Conservation (phyloP, 176 grass and related monocot genomes). For the Cymbopogon citratus region DNA sequence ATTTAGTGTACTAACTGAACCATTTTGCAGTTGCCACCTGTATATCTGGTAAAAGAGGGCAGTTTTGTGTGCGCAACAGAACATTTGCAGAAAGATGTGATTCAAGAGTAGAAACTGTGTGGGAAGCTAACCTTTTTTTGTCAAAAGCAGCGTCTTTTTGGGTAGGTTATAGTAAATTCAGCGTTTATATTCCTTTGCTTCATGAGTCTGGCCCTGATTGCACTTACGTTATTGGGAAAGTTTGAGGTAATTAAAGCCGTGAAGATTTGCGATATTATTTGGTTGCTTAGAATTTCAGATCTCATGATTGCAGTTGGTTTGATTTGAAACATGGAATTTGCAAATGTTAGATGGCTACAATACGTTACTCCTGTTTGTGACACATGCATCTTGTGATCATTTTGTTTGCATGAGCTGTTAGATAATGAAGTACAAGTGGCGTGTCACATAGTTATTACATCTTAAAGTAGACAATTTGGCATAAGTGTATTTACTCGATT, state of each 20-base stretch:
- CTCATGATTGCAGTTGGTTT: neutral
- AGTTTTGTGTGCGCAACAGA: constrained; percentile 14
- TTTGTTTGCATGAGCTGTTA: neutral
- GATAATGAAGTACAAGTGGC: neutral
- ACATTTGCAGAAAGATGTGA: constrained; percentile 11
- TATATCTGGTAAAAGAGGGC: constrained; percentile 28
- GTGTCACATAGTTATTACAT: neutral
- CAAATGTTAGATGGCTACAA: neutral
- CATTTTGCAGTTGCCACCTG: neutral
- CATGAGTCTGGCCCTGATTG: neutral
- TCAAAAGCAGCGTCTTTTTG: neutral
- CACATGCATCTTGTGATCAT: neutral
- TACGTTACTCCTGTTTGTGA: neutral
- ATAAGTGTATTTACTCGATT: neutral
- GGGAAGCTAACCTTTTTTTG: neutral
- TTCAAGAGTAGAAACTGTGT: constrained; percentile 21
- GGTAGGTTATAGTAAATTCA: constrained; percentile 11
- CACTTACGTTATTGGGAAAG: neutral
- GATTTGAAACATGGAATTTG: neutral
- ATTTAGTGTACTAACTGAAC: neutral
- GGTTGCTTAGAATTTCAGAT: neutral
- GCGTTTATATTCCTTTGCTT: constrained; percentile 13
- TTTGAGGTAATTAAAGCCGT: neutral
- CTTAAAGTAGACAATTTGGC: neutral
- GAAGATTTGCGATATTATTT: neutral